Conservation (phyloP, 2,329 filamentous ascomycete genomes). For the Colletotrichum zoysiae region DNA sequence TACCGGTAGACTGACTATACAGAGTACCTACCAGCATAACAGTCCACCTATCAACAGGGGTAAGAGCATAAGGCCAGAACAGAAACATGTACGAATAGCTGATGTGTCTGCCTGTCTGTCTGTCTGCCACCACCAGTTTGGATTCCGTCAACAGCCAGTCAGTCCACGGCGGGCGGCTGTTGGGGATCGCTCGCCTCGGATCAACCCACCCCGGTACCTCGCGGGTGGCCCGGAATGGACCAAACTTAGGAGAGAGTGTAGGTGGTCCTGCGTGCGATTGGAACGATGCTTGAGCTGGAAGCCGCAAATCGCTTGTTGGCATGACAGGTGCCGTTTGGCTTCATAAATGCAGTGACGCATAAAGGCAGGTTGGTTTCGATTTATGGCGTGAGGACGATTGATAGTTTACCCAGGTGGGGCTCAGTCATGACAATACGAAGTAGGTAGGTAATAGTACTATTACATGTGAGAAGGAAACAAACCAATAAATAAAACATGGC, state of each 20-base stretch:
- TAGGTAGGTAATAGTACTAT: too few species aligned
- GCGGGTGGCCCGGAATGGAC: slow-evolving; percentile 10
- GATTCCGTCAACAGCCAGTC: background rate
- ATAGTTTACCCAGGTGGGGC: background rate
- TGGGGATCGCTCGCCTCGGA: background rate
- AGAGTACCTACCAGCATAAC: too few species aligned
- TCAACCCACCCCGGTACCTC: background rate
- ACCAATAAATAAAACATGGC: slow-evolving; percentile 10
- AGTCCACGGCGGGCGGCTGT: background rate
- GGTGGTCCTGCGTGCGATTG: background rate
- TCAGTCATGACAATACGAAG: slow-evolving; percentile 1
- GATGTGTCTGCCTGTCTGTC: background rate
- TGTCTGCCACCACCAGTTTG: background rate
- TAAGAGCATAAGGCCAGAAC: background rate
- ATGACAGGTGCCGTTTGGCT: slow-evolving; percentile 25
- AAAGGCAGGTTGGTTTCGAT: background rate
- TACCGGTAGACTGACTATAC: background rate
- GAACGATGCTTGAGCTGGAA: slow-evolving; percentile 16
- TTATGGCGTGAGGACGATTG: background rate
- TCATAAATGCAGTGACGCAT: slow-evolving; percentile 10
- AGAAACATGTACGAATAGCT: too few species aligned
- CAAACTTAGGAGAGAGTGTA: slow-evolving; percentile 13
- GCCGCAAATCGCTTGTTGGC: slow-evolving; percentile 3
- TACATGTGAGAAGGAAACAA: background rate
- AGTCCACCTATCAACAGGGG: background rate